Percentiles rank a stretch among this genome's conserved stretches.
Conservation (phyloP, 2,329 filamentous ascomycete species). For the Plectosphaerella plurivora region DNA sequence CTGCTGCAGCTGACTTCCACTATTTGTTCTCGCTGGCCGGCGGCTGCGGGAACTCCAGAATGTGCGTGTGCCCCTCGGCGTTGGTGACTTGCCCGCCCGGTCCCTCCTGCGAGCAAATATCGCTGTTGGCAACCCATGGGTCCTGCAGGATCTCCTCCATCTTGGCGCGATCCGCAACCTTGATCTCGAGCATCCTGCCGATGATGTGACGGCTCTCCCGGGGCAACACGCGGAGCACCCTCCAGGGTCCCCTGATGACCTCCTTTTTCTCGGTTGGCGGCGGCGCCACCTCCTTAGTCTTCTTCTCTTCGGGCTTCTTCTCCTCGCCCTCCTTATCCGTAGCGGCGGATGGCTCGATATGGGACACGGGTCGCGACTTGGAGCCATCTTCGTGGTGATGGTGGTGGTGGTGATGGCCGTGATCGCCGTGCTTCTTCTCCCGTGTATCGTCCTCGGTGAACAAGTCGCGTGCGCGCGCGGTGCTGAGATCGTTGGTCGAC, state of each 20-base stretch:
- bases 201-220: conserved; percentile 88
- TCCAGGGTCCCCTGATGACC: conserved; percentile 88
- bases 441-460: conserved; percentile 27
- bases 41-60: conserved; percentile 67
- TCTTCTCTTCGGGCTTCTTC: conserved; percentile 6
- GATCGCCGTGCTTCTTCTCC: conserved; percentile 17
- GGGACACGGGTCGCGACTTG: too few species aligned
- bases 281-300: conserved; percentile 7
- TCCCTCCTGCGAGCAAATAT: conserved; percentile 77
- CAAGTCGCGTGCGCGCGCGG: conserved; percentile 33
- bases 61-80: conserved; percentile 76
- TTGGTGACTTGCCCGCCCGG: conserved; percentile 61
- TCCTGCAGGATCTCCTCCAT: conserved; percentile 85
- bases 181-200: conserved; percentile 84
- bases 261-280: conserved; percentile 55
- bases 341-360: background rate
- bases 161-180: conserved; percentile 76
- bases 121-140: conserved; percentile 81
- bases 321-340: background rate
- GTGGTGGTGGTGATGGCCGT: conserved; percentile 12
- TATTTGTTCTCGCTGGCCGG: conserved; percentile 18
- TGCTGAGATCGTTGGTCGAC: conserved; percentile 38
- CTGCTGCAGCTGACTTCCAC: background rate
- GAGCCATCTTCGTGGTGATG: conserved; percentile 7
- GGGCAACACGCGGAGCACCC: conserved; percentile 80